Conservation (phyloP, 2,329 filamentous ascomycete species). For the Claviceps maximensis region DNA sequence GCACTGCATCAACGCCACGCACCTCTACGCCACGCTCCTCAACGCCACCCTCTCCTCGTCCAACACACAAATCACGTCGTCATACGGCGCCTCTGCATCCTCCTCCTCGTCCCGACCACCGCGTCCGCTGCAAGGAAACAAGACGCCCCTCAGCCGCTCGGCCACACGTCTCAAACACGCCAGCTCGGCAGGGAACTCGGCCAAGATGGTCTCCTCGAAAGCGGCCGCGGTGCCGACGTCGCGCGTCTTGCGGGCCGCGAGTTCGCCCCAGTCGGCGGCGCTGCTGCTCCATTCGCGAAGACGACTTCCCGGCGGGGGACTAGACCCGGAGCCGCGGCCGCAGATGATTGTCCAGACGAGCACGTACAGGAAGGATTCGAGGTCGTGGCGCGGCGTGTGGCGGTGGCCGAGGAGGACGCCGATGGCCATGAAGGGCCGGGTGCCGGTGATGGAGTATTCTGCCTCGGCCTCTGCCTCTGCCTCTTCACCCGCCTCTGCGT, state of each 20-base stretch:
- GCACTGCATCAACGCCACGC: too few species aligned
- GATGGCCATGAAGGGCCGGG: slow-evolving; percentile 15
- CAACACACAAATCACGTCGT: slow-evolving; percentile 2
- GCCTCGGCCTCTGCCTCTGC: not conserved
- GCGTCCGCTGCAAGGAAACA: slow-evolving; percentile 8
- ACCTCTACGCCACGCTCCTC: too few species aligned
- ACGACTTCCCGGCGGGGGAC: slow-evolving; percentile 7
- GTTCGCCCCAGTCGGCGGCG: slow-evolving; percentile 5
- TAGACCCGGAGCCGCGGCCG: slow-evolving; percentile 1
- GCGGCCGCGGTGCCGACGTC: slow-evolving; percentile 2
- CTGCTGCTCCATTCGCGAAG: slow-evolving; percentile 7
- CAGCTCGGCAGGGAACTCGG: slow-evolving; percentile 10
- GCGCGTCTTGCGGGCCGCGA: slow-evolving; percentile 4
- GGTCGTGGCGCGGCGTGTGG: slow-evolving; percentile 14
- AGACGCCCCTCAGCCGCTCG: slow-evolving; percentile 8
- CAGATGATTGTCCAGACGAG: slow-evolving; percentile 8
- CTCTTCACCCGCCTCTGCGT: too few species aligned
- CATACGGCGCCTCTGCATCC: not conserved
- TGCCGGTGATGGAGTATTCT: slow-evolving; percentile 7
- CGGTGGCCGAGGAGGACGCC: slow-evolving; percentile 5
- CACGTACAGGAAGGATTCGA: slow-evolving; percentile 17
- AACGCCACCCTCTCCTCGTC: not conserved
- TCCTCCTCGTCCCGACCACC: not conserved
- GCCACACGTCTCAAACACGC: slow-evolving; percentile 9
- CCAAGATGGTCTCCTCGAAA: slow-evolving; percentile 8